phyloP scores from a whole-genome alignment of 768 basidiomycete genomes.

The Lentinula sp. region DNA sequence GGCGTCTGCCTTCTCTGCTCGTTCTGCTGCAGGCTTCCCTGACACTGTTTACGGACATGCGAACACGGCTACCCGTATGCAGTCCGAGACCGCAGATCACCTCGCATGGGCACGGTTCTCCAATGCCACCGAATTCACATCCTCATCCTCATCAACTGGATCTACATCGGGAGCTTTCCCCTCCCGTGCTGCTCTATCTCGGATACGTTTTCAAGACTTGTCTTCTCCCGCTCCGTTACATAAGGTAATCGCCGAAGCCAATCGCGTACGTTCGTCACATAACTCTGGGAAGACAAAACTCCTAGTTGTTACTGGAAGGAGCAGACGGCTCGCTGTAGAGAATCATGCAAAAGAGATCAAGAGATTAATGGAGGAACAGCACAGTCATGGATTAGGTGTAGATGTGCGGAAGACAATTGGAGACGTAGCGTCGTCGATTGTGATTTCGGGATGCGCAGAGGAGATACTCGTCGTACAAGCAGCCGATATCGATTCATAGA shows the following conservation, averaged over 20 bases:
- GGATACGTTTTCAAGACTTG: constrained; percentile 58
- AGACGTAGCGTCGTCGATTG: constrained; percentile 74
- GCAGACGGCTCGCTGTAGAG: constrained; percentile 66
- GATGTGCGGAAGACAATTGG: constrained; percentile 83
- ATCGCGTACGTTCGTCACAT: background rate
- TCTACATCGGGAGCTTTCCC: constrained; percentile 8
- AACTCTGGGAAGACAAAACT: constrained; percentile 27
- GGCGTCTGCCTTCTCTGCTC: constrained; percentile 1
- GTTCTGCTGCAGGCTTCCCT: constrained; percentile 29
- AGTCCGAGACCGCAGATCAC: constrained; percentile 82
- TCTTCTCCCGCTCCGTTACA: constrained; percentile 56
- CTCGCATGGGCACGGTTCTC: constrained; percentile 67
- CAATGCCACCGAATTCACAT: constrained; percentile 9
- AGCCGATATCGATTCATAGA: constrained; percentile 13
- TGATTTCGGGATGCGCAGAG: constrained; percentile 50
- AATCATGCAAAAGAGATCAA: constrained; percentile 70
- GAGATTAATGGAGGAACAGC: constrained; percentile 43
- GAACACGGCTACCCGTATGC: constrained; percentile 59
- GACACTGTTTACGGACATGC: constrained; percentile 69
- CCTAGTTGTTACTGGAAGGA: constrained; percentile 68
- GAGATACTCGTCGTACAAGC: constrained; percentile 71
- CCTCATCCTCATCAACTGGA: background rate
- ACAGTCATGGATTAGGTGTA: constrained; percentile 15
- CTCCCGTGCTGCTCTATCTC: constrained; percentile 33
- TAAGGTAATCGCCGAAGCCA: constrained; percentile 45